These are phyloP conservation scores for Microdochium bolleyi DNA, from an alignment of 2,329 filamentous ascomycete genomes.

Conservation along the genomic window DNA sequence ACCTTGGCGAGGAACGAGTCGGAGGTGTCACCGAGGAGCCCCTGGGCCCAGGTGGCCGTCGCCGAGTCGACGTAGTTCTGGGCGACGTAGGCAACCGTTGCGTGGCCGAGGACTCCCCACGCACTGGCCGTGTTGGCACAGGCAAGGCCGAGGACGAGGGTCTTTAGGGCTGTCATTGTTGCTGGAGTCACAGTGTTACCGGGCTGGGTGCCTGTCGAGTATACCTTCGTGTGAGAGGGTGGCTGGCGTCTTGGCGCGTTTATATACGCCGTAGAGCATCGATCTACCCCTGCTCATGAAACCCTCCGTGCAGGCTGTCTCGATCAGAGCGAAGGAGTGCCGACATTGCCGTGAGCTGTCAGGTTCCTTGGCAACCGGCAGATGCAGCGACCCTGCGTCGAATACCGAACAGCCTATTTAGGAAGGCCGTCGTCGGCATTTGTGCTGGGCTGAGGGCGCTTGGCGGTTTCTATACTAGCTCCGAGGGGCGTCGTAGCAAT, in stretches of 20 bases:
- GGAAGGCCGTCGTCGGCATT: not conserved
- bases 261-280: not conserved
- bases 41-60: slow-evolving; percentile 29
- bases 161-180: not conserved
- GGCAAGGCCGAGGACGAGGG: slow-evolving; percentile 9
- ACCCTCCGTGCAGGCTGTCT: not conserved
- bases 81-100: slow-evolving; percentile 45
- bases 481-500: not conserved
- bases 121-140: slow-evolving; percentile 14
- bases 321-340: not conserved
- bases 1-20: slow-evolving; percentile 26
- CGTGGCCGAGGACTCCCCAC: slow-evolving; percentile 39
- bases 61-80: slow-evolving; percentile 34
- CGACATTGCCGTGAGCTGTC: not conserved
- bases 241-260: not conserved
- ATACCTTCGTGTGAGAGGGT: not conserved
- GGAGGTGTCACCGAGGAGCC: slow-evolving; percentile 19
- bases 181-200: not conserved
- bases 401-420: not conserved
- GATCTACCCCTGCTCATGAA: not conserved
- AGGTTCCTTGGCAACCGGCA: not conserved
- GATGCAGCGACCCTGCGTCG: not conserved
- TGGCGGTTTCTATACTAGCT: not conserved
- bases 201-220: not conserved
- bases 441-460: not conserved